Base-by-base conservation (phyloP, 192 early-diverging fungal genomes). In the Backusella luteola region DNA sequence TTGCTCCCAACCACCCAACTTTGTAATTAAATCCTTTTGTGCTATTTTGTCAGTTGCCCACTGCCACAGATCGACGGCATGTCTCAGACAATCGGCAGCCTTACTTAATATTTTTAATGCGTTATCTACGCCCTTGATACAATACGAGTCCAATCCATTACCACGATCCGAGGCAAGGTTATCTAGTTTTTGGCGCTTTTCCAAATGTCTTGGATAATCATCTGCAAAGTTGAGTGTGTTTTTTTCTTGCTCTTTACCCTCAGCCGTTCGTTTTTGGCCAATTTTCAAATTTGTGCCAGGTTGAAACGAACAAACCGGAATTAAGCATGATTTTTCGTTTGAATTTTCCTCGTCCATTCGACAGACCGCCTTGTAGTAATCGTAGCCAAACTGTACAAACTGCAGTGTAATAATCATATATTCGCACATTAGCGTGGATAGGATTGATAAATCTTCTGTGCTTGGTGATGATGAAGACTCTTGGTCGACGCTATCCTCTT, bases 291-390 rank as follows among this genome's bases (percentile, higher is more conserved):
- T 39, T 38, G 36, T 69, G 3, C n/a, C 38, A 1, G 75, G 75
- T 34, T 77, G 76, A 66, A 79, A 49, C 17, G 78, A 38, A 46
- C 80, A 81, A 34, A 81, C 73, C 4, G 80, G 80, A 17, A 81
- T 81, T 11, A 81, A 42, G 59, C 80, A 81, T 19, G 73, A 39
- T 69, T 81, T 81, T 53, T 76, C 74, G 11, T 36, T 77, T n/a
- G 68, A 69, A 21, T 35, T 63, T 4, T 41, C 69, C 23, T 74
- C 75, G n/a, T 75, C 73, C n/a, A 73, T 67, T 14, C 73, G 73
- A 71, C 80, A 81, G 2, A 81, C 73, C 11, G 69, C 68, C 9
- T 66, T 74, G 21, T 78, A 81, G 15, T 81, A 81, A 6, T 77
- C 71, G 23, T 77, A 77, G 1, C 76, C 73, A 39, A 77, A 75